These are phyloP conservation scores for Flaveria ramosissima DNA, from an alignment of 129 eudicot species.

Conservation along the genomic window DNA sequence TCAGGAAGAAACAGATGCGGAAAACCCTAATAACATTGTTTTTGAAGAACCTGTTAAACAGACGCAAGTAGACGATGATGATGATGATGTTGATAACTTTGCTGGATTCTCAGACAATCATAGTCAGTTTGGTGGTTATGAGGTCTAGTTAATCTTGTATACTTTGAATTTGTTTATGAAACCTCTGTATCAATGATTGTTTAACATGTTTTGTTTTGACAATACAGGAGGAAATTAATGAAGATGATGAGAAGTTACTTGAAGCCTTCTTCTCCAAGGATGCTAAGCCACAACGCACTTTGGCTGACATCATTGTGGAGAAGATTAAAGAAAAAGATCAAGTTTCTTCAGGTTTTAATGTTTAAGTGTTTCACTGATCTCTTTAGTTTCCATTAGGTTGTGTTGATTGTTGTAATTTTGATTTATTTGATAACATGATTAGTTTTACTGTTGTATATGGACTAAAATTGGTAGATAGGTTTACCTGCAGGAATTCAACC, in stretches of 20 bases:
- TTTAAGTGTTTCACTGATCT: not conserved
- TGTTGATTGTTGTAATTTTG: not conserved
- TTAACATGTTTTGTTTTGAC: conserved; percentile 1
- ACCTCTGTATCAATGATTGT: not conserved
- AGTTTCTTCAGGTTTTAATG: conserved; percentile 60
- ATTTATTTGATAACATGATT: too few relatives aligned
- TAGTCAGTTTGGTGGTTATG: conserved; percentile 73
- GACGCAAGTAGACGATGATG: conserved; percentile 43
- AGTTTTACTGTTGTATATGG: not conserved
- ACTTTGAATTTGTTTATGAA: not conserved
- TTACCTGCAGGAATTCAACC: conserved; percentile 51
- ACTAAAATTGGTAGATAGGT: conserved; percentile 27
- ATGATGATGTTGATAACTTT: conserved; percentile 73
- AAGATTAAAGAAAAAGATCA: conserved; percentile 72
- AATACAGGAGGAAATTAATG: conserved; percentile 65
- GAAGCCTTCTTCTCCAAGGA: conserved; percentile 74
- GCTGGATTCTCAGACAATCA: conserved; percentile 63
- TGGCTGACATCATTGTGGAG: conserved; percentile 70
- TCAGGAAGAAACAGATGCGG: conserved; percentile 54
- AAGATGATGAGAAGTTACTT: conserved; percentile 77
- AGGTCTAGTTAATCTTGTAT: conserved; percentile 30
- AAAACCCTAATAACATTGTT: conserved; percentile 47
- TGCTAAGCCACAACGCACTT: conserved; percentile 60
- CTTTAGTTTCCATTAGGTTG: not conserved
- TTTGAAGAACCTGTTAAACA: conserved; percentile 38